A percentile compares a stretch with the other conserved stretches of the same genome.
phyloP scores from a whole-genome alignment of 352 stramenopile species.

The Lagenidium giganteum region DNA sequence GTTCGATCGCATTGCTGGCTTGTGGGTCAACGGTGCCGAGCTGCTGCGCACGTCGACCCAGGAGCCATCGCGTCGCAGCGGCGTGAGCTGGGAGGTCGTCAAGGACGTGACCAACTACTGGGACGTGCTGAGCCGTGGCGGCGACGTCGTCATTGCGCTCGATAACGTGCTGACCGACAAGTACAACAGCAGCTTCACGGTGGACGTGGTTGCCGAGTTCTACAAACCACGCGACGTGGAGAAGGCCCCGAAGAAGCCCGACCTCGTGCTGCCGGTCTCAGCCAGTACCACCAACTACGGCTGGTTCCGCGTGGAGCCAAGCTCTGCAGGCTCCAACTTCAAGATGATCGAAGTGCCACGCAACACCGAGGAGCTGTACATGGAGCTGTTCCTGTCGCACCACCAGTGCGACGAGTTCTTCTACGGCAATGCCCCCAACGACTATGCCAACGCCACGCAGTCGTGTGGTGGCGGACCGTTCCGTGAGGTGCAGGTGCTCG shows the following conservation, averaged over 20 bases:
- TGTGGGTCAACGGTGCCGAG: conserved; percentile 73
- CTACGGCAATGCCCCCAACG: conserved; percentile 54
- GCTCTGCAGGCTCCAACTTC: conserved; percentile 24
- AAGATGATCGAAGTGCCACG: conserved; percentile 36
- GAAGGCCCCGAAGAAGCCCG: conserved; percentile 17
- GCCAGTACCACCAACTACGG: conserved; percentile 29
- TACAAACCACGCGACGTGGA: conserved; percentile 24
- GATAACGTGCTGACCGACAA: conserved; percentile 56
- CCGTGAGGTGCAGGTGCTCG: conserved; percentile 61
- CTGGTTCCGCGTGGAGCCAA: conserved; percentile 62
- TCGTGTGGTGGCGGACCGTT: conserved; percentile 47
- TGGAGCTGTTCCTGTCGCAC: conserved; percentile 67
- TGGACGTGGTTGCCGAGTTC: conserved; percentile 51
- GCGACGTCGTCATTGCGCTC: conserved; percentile 51
- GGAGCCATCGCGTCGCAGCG: conserved; percentile 37
- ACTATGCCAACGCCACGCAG: conserved; percentile 18
- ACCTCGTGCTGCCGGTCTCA: conserved; percentile 39
- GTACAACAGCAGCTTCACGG: conserved; percentile 66
- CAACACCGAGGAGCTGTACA: conserved; percentile 62
- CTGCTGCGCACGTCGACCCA: conserved; percentile 71
- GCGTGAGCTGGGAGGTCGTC: conserved; percentile 49
- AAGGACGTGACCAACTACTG: conserved; percentile 69
- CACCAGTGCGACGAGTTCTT: conserved; percentile 78
- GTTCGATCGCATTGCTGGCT: conserved; percentile 65
- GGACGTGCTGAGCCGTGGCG: conserved; percentile 33